Conservation (phyloP, 306 rosid species). For the Datisca glomerata region DNA sequence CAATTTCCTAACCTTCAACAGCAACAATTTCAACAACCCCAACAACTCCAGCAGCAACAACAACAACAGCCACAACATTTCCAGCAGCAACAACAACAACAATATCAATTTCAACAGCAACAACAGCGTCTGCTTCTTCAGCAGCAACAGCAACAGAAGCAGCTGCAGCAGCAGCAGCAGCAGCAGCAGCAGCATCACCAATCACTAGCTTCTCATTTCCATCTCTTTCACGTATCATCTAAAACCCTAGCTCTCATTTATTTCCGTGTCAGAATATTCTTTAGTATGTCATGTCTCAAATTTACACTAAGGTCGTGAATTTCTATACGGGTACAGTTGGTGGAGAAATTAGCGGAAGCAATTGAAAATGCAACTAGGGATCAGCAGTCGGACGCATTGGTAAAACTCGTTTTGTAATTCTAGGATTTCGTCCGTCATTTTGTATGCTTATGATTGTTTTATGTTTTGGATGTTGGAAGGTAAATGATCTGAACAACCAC, state of each 20-base stretch:
- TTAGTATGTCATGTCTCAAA: background rate
- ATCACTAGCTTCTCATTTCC: constrained; percentile 83
- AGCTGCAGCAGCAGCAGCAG: constrained; percentile 16
- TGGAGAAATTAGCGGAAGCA: constrained; percentile 77
- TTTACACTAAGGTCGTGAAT: constrained; percentile 8
- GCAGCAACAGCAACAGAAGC: constrained; percentile 17
- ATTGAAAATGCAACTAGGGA: constrained; percentile 67
- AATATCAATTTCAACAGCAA: background rate
- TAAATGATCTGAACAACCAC: constrained; percentile 62
- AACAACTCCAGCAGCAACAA: constrained; percentile 34
- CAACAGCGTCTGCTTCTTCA: constrained; percentile 11
- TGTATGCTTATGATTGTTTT: too few species aligned
- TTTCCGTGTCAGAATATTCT: background rate
- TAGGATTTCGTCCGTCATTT: background rate
- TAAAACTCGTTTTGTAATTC: constrained; percentile 7
- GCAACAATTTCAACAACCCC: constrained; percentile 23
- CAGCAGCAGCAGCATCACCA: constrained; percentile 62
- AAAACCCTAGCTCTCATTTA: constrained; percentile 16
- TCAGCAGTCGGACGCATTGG: constrained; percentile 81
- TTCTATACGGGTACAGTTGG: constrained; percentile 29
- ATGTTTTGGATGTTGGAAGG: constrained; percentile 24
- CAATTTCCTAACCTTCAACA: constrained; percentile 18
- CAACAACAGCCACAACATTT: constrained; percentile 21
- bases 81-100: constrained; percentile 15
- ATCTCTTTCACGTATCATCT: constrained; percentile 41